Conservation (phyloP, 2,329 filamentous ascomycete genomes). For the Colletotrichum falcatum region DNA sequence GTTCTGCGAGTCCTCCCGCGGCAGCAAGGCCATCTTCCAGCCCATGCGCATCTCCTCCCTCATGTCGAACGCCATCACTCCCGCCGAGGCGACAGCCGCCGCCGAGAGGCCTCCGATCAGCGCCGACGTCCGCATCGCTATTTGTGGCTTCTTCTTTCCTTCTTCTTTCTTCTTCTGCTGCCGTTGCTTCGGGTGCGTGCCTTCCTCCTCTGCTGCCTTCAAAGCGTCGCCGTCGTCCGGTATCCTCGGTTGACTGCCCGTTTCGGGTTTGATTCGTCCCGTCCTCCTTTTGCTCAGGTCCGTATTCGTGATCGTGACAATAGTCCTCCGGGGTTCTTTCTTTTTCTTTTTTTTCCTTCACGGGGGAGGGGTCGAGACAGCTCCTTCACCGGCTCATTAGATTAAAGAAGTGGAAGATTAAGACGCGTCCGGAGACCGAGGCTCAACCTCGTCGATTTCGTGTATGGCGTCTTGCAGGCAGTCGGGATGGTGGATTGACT, state of each 20-base stretch:
- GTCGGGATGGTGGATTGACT: background rate
- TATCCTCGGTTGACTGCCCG: background rate
- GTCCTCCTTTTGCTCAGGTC: background rate
- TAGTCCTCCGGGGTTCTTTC: background rate
- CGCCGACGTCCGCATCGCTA: constrained; percentile 15
- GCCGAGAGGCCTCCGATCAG: constrained; percentile 6
- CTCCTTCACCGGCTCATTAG: constrained; percentile 8
- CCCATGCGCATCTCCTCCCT: constrained; percentile 49
- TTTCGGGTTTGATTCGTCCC: background rate
- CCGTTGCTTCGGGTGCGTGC: background rate
- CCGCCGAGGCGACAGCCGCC: constrained; percentile 16
- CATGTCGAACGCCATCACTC: constrained; percentile 44
- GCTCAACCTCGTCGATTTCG: constrained; percentile 29
- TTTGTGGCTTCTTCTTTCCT: background rate
- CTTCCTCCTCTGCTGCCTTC: background rate
- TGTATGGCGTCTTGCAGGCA: constrained; percentile 24
- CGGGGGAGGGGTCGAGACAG: background rate
- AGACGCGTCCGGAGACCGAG: background rate
- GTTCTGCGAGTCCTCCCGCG: constrained; percentile 50
- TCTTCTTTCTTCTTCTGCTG: too few species aligned
- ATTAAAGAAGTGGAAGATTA: background rate
- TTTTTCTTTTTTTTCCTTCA: background rate
- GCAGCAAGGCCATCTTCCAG: constrained; percentile 52
- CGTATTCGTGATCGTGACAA: background rate
- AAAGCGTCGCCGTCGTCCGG: background rate